phyloP scores from a whole-genome alignment of 768 basidiomycete species.

The Cubamyces sp. region DNA sequence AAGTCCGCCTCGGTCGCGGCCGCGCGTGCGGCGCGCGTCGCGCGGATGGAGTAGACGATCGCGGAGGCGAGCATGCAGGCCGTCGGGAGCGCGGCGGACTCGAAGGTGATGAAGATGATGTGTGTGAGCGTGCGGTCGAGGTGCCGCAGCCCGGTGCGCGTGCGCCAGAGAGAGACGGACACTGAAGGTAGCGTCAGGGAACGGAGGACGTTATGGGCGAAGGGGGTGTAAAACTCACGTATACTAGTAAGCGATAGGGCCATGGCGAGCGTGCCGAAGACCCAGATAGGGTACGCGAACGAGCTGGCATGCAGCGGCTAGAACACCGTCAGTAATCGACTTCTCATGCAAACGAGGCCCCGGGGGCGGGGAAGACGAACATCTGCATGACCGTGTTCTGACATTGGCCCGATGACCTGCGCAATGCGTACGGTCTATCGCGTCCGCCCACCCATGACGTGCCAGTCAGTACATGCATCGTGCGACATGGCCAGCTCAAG shows the following conservation, averaged over 20 bases:
- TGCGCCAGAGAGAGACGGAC: constrained; percentile 45
- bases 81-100: constrained; percentile 42
- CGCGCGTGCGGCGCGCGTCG: constrained; percentile 1
- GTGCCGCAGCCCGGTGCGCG: constrained; percentile 37
- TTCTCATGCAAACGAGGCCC: not conserved
- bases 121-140: constrained; percentile 44
- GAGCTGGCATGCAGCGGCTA: constrained; percentile 26
- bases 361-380: not conserved
- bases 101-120: constrained; percentile 47
- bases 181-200: constrained; percentile 35
- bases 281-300: constrained; percentile 28
- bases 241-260: constrained; percentile 45
- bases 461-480: too few species aligned
- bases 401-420: constrained; percentile 4
- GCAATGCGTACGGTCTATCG: constrained; percentile 20
- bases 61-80: constrained; percentile 39
- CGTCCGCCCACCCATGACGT: too few species aligned
- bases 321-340: not conserved
- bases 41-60: constrained; percentile 29
- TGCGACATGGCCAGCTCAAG: not conserved
- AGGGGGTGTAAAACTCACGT: constrained; percentile 33
- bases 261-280: constrained; percentile 38
- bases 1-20: too few species aligned
- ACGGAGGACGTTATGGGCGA: not conserved
- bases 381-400: constrained; percentile 10